Base-by-base conservation (phyloP, 2,329 filamentous ascomycete genomes). In the Aureobasidium namibiae region DNA sequence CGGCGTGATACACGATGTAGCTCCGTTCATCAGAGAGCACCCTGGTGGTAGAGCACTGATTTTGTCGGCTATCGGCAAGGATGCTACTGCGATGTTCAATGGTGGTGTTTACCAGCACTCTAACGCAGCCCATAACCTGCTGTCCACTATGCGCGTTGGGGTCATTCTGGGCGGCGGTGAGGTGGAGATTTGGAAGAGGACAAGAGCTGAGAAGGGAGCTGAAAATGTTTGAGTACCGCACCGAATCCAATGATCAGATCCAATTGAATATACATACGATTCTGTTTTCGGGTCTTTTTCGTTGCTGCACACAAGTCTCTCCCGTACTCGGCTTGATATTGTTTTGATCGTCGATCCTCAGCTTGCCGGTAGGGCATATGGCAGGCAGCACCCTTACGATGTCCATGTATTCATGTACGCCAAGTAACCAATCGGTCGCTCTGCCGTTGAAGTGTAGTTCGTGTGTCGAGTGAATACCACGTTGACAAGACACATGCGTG, bases 31-130 rank as follows among this genome's bases (percentile, higher is more conserved):
- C 78, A 88, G 89, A 75, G 88, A 92, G 68, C 90, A 95, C 74
- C 90, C 90, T n/a, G 90, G 90, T 80, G 90, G 90, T 71, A 90
- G 89, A 79, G 87, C 89, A 42, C 86, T 95, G 76, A 94, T 95
- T 76, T 83, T 78, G 65, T 89, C 87, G 29, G 89, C 85, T 48
- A 82, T 95, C 59, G 90, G 90, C 72, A 94, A 94, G 79, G 90
- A 95, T 64, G 89, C 89, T 58, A 94, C 90, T 16, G 88, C 89
- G 66, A 90, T 92, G 75, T 95, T 95, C 82, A 95, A 95, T 74
- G 90, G 90, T 65, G 90, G 90, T 75, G 88, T 95, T 62, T 95
- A 95, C 78, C 82, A 87, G 72, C 90, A 95, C 79, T 90, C 87
- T 72, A 95, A 95, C 75, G 90, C 89, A 59, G 90, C 90, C 36